phyloP scores from a whole-genome alignment of 495 filamentous ascomycete species.

The Penicillium cosmopolitanum region DNA sequence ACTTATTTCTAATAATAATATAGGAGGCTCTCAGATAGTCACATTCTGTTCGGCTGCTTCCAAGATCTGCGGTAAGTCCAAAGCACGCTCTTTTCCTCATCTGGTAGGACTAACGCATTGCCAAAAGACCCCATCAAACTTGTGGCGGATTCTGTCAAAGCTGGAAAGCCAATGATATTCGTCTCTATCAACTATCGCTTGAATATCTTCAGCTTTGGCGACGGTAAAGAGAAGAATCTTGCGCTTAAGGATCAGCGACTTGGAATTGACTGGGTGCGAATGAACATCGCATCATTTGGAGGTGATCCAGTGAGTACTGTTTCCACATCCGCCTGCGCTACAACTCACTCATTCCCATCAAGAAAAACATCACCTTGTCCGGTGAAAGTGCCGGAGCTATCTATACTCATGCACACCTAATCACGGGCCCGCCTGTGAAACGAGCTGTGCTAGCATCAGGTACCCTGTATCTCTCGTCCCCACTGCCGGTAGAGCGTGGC shows the following conservation, averaged over 20 bases:
- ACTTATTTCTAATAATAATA: neutral
- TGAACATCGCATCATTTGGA: conserved; percentile 62
- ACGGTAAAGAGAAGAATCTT: conserved; percentile 55
- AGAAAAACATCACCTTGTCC: conserved; percentile 42
- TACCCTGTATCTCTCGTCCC: conserved; percentile 39
- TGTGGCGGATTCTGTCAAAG: conserved; percentile 39
- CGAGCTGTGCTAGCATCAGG: conserved; percentile 43
- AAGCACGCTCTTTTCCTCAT: neutral
- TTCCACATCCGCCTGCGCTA: neutral
- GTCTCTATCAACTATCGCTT: conserved; percentile 68
- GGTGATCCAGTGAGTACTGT: conserved; percentile 55
- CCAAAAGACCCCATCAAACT: conserved; percentile 36
- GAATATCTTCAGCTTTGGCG: conserved; percentile 67
- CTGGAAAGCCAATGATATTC: conserved; percentile 56
- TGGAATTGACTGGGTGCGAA: conserved; percentile 63
- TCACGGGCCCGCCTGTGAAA: conserved; percentile 41
- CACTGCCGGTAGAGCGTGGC: conserved; percentile 36
- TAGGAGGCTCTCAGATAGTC: conserved; percentile 44
- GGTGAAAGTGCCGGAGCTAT: conserved; percentile 47
- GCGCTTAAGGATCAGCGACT: conserved; percentile 70
- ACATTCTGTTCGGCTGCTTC: conserved; percentile 48
- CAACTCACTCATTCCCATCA: neutral
- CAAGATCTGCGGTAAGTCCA: conserved; percentile 40
- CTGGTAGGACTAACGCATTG: neutral
- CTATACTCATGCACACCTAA: conserved; percentile 44